Conservation (phyloP, 2,329 filamentous ascomycete species). For the Fulvia fulva region DNA sequence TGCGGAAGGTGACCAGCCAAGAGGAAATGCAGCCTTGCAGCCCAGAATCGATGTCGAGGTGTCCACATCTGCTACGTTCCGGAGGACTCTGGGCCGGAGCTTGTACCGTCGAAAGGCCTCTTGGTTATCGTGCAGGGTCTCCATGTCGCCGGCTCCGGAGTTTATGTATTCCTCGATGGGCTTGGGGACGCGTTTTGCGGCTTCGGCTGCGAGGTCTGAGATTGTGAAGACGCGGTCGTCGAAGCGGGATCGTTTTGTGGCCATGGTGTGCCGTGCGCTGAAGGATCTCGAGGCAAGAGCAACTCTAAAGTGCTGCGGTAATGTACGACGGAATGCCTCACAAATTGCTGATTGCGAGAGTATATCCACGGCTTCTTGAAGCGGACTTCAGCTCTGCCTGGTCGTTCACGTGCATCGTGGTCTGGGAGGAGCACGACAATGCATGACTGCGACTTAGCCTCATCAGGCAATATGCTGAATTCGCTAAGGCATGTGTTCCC, state of each 20-base stretch:
- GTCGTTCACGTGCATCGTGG: too few species aligned
- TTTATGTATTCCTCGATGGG: neutral
- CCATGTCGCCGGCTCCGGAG: slow-evolving; percentile 1
- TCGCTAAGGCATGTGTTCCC: too few species aligned
- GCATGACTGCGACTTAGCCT: too few species aligned
- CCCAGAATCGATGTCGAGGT: slow-evolving; percentile 66
- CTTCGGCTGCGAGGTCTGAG: neutral
- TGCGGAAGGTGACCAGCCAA: too few species aligned
- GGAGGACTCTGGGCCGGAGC: slow-evolving; percentile 85
- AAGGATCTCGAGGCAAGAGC: too few species aligned
- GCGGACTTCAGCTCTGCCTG: too few species aligned
- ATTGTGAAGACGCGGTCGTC: neutral
- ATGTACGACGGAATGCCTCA: too few species aligned
- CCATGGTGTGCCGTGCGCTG: neutral
- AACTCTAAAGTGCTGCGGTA: too few species aligned
- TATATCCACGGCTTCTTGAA: too few species aligned
- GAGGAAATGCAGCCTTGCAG: neutral
- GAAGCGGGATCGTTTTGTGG: neutral
- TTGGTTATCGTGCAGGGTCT: slow-evolving; percentile 95
- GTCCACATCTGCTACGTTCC: slow-evolving; percentile 83
- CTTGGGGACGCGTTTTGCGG: neutral
- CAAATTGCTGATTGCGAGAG: too few species aligned
- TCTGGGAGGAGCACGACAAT: too few species aligned
- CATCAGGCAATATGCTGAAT: too few species aligned
- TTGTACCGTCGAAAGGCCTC: slow-evolving; percentile 91